These are phyloP conservation scores for Aspergillus sp. DNA, from an alignment of 2,329 filamentous ascomycete species.

Conservation along the genomic window DNA sequence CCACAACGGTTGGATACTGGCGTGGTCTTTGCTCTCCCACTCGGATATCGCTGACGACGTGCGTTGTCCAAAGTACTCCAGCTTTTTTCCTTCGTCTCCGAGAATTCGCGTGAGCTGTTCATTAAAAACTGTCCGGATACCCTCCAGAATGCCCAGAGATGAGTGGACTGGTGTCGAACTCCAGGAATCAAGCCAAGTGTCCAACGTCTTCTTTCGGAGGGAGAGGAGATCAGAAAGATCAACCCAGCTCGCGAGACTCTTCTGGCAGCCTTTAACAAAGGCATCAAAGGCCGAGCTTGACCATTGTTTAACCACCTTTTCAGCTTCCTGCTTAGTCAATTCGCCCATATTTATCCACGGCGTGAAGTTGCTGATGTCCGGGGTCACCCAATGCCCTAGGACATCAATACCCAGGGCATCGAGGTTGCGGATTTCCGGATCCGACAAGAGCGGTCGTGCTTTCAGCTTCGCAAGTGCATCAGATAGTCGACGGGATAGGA, in stretches of 20 bases:
- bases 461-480: conserved; percentile 63
- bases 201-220: conserved; percentile 59
- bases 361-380: conserved; percentile 74
- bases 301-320: conserved; percentile 56
- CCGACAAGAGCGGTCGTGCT: conserved; percentile 60
- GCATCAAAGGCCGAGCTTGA: conserved; percentile 50
- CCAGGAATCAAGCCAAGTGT: conserved; percentile 63
- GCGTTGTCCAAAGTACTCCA: conserved; percentile 56
- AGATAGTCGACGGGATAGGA: conserved; percentile 64
- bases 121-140: conserved; percentile 61
- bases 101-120: conserved; percentile 56
- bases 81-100: conserved; percentile 52
- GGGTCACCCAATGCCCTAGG: conserved; percentile 67
- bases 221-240: conserved; percentile 62
- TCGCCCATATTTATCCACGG: conserved; percentile 82
- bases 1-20: conserved; percentile 56
- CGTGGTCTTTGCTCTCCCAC: conserved; percentile 49
- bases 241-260: conserved; percentile 49
- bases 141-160: conserved; percentile 57
- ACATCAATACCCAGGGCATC: conserved; percentile 69
- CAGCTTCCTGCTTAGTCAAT: conserved; percentile 50
- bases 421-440: conserved; percentile 54
- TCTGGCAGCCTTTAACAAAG: conserved; percentile 53
- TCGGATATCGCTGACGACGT: conserved; percentile 52
- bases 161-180: conserved; percentile 47